Evolutionary conservation across 306 rosid species (phyloP).

Genomic region (Sindora glabra): DNA sequence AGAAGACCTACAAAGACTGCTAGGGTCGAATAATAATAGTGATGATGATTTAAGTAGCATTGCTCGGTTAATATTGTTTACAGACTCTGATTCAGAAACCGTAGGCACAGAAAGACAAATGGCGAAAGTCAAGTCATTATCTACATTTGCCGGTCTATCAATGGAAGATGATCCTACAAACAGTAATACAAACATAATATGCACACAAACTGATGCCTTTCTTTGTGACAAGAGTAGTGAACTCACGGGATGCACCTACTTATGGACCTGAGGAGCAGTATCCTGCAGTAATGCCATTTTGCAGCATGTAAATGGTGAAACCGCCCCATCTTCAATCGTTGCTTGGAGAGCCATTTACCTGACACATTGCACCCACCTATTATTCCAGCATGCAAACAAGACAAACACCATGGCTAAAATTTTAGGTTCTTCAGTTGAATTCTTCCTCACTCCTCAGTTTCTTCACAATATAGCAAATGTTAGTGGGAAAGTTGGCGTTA

Average conservation of each 20-base stretch:
- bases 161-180: not conserved
- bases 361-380: not conserved
- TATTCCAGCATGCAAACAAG: not conserved
- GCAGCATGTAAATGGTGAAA: no score
- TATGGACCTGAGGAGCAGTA: not conserved
- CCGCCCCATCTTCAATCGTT: not conserved
- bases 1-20: not conserved
- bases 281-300: not conserved
- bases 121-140: not conserved
- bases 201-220: not conserved
- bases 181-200: not conserved
- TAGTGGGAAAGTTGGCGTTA: not conserved
- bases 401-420: not conserved
- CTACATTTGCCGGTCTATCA: not conserved
- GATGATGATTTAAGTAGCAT: not conserved
- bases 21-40: not conserved
- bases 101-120: not conserved
- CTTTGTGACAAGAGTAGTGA: no score
- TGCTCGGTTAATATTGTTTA: not conserved
- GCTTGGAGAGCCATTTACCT: not conserved
- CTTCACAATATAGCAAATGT: not conserved
- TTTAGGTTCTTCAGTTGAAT: not conserved
- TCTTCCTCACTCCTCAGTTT: not conserved
- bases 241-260: not conserved
- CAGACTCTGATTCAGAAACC: not conserved